phyloP scores from a whole-genome alignment of 805 yeast genomes.

The Yamadazyma sp. region DNA sequence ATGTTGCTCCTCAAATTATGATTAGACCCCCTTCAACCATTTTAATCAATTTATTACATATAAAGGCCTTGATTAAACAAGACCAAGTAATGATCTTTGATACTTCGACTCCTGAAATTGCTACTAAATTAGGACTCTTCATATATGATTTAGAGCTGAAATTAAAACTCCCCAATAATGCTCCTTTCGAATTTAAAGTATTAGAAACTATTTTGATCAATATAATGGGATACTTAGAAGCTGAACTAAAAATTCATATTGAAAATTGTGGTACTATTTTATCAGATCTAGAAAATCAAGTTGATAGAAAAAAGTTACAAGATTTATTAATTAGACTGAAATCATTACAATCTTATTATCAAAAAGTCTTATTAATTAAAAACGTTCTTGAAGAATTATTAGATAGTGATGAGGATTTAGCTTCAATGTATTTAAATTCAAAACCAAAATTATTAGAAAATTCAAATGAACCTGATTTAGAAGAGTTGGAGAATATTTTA shows the following conservation, averaged over 20 bases:
- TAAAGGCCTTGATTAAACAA: constrained; percentile 82
- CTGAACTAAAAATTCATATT: constrained; percentile 63
- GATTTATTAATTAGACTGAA: constrained; percentile 74
- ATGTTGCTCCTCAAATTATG: constrained; percentile 86
- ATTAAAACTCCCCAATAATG: constrained; percentile 37
- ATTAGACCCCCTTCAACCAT: constrained; percentile 73
- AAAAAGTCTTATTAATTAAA: constrained; percentile 69
- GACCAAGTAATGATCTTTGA: constrained; percentile 85
- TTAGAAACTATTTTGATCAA: constrained; percentile 79
- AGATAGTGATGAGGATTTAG: constrained; percentile 83
- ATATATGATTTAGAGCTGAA: constrained; percentile 83
- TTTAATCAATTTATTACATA: constrained; percentile 77
- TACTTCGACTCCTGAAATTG: constrained; percentile 62
- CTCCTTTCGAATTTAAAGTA: constrained; percentile 72
- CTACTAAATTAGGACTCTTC: constrained; percentile 67
- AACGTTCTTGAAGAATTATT: constrained; percentile 79
- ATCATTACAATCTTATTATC: constrained; percentile 67
- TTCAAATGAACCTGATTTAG: constrained; percentile 27
- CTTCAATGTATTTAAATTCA: constrained; percentile 62
- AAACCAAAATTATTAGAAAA: constrained; percentile 1
- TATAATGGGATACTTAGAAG: constrained; percentile 74
- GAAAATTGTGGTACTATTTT: constrained; percentile 60
- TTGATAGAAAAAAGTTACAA: constrained; percentile 70
- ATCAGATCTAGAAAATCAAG: constrained; percentile 70
- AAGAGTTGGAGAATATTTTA: constrained; percentile 80